Evolutionary conservation across 768 basidiomycete species (phyloP).

Genomic region (Dentipellis sp.): DNA sequence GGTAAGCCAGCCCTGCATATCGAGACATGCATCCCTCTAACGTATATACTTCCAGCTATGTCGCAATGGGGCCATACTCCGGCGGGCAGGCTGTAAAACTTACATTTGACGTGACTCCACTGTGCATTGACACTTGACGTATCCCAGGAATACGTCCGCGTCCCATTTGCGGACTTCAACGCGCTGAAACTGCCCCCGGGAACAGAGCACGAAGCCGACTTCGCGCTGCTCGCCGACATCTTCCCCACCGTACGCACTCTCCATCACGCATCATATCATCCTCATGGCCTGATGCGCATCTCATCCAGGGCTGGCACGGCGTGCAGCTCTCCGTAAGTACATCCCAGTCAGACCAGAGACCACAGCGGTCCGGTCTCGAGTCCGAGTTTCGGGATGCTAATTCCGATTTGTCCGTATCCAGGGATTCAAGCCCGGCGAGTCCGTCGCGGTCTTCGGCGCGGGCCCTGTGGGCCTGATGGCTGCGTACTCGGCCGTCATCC

Average conservation of each 20-base stretch:
- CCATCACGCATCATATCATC: background rate
- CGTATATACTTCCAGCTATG: slow-evolving; percentile 29
- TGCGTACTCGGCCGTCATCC: slow-evolving; percentile 42
- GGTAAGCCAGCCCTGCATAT: slow-evolving; percentile 19
- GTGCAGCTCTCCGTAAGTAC: slow-evolving; percentile 32
- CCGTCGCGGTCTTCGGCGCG: slow-evolving; percentile 43
- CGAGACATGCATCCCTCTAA: background rate
- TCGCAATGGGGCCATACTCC: slow-evolving; percentile 47
- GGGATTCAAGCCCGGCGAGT: slow-evolving; percentile 45
- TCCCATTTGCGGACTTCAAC: slow-evolving; percentile 51
- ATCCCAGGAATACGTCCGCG: slow-evolving; percentile 41
- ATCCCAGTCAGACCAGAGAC: background rate
- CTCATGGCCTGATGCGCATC: background rate
- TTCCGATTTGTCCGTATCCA: slow-evolving; percentile 9
- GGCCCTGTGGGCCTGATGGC: slow-evolving; percentile 51
- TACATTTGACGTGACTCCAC: background rate
- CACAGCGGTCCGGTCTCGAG: too few relatives aligned
- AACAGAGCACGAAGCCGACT: slow-evolving; percentile 45
- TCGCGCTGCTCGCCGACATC: slow-evolving; percentile 44
- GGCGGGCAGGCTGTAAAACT: slow-evolving; percentile 41
- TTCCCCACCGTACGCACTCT: slow-evolving; percentile 39
- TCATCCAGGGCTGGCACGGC: slow-evolving; percentile 39
- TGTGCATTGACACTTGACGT: background rate
- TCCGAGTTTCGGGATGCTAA: background rate
- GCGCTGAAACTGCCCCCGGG: slow-evolving; percentile 42